Conservation (phyloP, 2,329 filamentous ascomycete genomes). For the Orbilia blumenaviensis region DNA sequence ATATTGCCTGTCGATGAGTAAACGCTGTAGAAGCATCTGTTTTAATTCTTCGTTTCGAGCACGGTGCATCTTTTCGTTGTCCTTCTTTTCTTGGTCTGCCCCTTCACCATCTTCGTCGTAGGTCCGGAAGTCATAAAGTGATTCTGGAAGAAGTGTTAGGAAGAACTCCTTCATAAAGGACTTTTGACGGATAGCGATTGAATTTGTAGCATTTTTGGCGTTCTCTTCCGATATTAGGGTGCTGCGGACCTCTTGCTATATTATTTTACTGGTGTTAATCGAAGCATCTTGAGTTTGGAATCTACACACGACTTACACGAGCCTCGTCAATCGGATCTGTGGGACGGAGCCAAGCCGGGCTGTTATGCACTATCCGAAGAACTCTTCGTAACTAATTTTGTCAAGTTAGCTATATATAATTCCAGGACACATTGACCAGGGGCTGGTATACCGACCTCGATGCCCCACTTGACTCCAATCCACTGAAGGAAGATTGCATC, state of each 20-base stretch:
- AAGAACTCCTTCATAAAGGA: conserved; percentile 52
- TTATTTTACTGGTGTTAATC: background rate
- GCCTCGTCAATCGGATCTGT: conserved; percentile 28
- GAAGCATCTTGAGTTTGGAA: background rate
- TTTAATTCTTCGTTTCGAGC: conserved; percentile 60
- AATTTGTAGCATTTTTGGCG: background rate
- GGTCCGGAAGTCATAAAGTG: conserved; percentile 49
- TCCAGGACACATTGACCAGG: background rate
- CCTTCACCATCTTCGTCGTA: conserved; percentile 60
- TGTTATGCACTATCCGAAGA: conserved; percentile 21
- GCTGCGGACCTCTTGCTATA: conserved; percentile 42
- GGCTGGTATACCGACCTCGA: conserved; percentile 62
- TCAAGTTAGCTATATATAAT: background rate
- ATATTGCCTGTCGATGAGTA: conserved; percentile 41
- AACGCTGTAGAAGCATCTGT: conserved; percentile 67
- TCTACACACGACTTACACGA: conserved; percentile 2
- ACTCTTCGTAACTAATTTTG: conserved; percentile 31
- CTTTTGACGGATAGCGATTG: conserved; percentile 9
- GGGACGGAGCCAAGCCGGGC: conserved; percentile 28
- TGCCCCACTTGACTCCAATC: conserved; percentile 66
- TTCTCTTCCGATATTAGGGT: conserved; percentile 17
- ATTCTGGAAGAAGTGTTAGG: conserved; percentile 41
- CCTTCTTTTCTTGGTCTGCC: conserved; percentile 55
- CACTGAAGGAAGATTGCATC: conserved; percentile 68
- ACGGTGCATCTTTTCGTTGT: conserved; percentile 44